Base-by-base conservation (phyloP, 306 rosid species). In the Senna tora region DNA sequence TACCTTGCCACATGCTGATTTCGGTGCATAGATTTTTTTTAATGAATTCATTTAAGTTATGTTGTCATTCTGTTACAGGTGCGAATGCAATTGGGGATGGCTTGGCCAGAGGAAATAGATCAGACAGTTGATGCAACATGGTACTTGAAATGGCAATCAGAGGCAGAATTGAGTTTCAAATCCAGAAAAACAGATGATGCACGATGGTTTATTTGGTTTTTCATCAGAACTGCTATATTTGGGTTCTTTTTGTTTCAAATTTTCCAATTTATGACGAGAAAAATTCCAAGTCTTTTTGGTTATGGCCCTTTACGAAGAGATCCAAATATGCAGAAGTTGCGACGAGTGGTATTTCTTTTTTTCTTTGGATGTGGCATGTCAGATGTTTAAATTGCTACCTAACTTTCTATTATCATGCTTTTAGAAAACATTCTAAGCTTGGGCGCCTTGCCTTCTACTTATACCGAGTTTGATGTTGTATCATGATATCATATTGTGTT, bases 101-200 rank as follows among this genome's bases (percentile, higher is more conserved):
- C 92, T 63, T 90, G 96, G 96, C 92, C 98, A 32, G 96, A 87
- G 87, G 97, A 85, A 82, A 76, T 81, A 75, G 75, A 82, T 75
- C 89, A 85, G 85, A 79, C 85, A n/a, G 90, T 86, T 69, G 92
- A 59, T 30, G 71, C 91, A 58, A 82, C 97, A 30, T 87, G 97
- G 98, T 90, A 84, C 85, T 83, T 93, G 86, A 81, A 89, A 83
- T 90, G 94, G 90, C 98, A 93, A 81, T 87, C 96, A 38, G 89
- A 83, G 84, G 87, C 96, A 75, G 98, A 89, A 83, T 72, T 45
- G 75, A 83, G 45, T 67, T 84, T 80, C 65, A 80, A 32, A 72
- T 73, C 87, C 69, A 83, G 94, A 75, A 82, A 75, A 78, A 61
- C 46, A 22, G 91, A 87, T 32, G 86, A 34, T 49, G 0, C 34